A percentile compares a stretch with the other conserved stretches of the same genome.
phyloP scores from a whole-genome alignment of 768 basidiomycete species.

The Infundibulicybe gibba region DNA sequence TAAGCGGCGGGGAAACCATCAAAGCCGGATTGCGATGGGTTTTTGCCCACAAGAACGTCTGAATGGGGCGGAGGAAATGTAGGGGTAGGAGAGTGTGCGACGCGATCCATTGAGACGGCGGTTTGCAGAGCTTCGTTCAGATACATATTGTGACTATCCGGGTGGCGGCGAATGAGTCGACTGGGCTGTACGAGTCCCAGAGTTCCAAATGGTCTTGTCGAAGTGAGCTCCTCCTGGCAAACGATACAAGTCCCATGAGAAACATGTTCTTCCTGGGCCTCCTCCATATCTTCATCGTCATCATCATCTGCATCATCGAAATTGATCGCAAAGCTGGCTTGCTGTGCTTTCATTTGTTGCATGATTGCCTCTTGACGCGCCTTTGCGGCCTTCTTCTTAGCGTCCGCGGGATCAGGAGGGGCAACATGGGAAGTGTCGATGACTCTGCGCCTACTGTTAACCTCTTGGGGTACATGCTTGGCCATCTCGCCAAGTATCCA shows the following conservation, averaged over 20 bases:
- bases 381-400: constrained; percentile 83
- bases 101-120: constrained; percentile 64
- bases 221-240: constrained; percentile 90
- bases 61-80: constrained; percentile 50
- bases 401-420: constrained; percentile 53
- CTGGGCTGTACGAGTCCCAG: constrained; percentile 89
- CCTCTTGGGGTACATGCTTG: constrained; percentile 51
- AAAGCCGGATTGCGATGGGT: constrained; percentile 45
- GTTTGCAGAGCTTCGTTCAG: constrained; percentile 72
- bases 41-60: constrained; percentile 44
- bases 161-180: constrained; percentile 74
- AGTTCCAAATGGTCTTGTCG: constrained; percentile 72
- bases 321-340: constrained; percentile 79
- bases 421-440: constrained; percentile 28
- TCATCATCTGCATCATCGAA: constrained; percentile 71
- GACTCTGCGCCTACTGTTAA: constrained; percentile 44
- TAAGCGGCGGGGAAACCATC: constrained; percentile 70
- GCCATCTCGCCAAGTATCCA: constrained; percentile 74
- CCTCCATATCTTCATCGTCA: constrained; percentile 63
- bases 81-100: constrained; percentile 18
- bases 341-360: constrained; percentile 93
- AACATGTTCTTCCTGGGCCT: constrained; percentile 40
- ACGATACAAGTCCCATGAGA: constrained; percentile 95
- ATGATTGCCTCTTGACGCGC: constrained; percentile 92
- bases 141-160: constrained; percentile 58